Conservation (phyloP, 805 yeast species). For the Candida piceae region DNA sequence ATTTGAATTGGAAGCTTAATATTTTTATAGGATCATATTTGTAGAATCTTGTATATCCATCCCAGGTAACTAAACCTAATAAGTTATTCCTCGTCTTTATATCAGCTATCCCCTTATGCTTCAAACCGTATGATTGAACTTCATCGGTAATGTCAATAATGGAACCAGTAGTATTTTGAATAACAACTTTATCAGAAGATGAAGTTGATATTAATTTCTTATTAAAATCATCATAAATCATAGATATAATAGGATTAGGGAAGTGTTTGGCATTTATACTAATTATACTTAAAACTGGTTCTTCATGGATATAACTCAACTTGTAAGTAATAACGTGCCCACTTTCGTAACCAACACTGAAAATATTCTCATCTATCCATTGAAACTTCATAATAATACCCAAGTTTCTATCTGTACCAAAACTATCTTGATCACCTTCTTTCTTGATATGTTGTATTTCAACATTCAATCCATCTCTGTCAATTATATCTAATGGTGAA, state of each 20-base stretch:
- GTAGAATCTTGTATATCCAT: conserved; percentile 39
- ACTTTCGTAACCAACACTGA: conserved; percentile 66
- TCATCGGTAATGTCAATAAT: conserved; percentile 5
- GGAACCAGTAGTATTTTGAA: conserved; percentile 15
- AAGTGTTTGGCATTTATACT: conserved; percentile 30
- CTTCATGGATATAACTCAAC: conserved; percentile 14
- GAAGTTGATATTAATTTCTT: conserved; percentile 40
- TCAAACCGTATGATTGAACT: conserved; percentile 15
- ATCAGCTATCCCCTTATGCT: conserved; percentile 36
- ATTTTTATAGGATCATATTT: conserved; percentile 10
- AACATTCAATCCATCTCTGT: no score
- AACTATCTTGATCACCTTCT: no score
- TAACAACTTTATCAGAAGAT: conserved; percentile 36
- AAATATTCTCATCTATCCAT: conserved; percentile 30
- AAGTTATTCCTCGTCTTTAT: conserved; percentile 20
- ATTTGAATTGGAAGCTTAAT: conserved; percentile 22
- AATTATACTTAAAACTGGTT: conserved; percentile 12
- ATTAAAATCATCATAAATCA: conserved; percentile 28
- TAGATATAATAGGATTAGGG: conserved; percentile 53
- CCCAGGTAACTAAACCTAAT: conserved; percentile 46
- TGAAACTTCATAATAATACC: conserved; percentile 66
- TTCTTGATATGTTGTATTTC: no score
- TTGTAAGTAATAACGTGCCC: conserved; percentile 47
- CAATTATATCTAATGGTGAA: no score
- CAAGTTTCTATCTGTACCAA: conserved; percentile 29